A percentile compares a stretch with the other conserved stretches of the same genome.
Conservation (phyloP, 805 yeast species). For the Kluyveromyces wickerhamii region DNA sequence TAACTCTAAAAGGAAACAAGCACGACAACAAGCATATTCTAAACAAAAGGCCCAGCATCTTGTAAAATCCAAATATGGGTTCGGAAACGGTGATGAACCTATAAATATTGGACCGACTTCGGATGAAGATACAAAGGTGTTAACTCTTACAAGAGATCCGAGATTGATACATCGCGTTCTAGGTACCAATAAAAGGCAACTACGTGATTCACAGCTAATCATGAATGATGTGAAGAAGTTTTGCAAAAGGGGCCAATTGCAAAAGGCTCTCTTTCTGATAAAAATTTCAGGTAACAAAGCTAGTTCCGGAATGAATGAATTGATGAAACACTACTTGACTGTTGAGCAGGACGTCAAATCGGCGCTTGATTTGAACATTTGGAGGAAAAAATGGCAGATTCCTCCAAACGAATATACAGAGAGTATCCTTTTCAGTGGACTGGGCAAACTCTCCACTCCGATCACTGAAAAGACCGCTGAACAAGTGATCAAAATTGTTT, state of each 20-base stretch:
- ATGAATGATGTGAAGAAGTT: slow-evolving; percentile 46
- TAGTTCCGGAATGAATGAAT: slow-evolving; percentile 54
- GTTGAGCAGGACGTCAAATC: slow-evolving; percentile 35
- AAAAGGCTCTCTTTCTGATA: slow-evolving; percentile 47
- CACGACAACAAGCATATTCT: slow-evolving; percentile 22
- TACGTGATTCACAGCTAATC: slow-evolving; percentile 51
- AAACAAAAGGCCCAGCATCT: slow-evolving; percentile 23
- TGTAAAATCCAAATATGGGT: slow-evolving; percentile 11
- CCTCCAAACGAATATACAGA: slow-evolving; percentile 42
- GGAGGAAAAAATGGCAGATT: slow-evolving; percentile 56
- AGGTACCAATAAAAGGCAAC: slow-evolving; percentile 51
- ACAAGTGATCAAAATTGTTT: slow-evolving; percentile 28
- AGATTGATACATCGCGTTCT: slow-evolving; percentile 44
- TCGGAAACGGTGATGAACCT: slow-evolving; percentile 11
- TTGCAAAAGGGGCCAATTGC: slow-evolving; percentile 39
- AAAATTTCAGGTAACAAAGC: slow-evolving; percentile 43
- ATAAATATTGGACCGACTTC: slow-evolving; percentile 31
- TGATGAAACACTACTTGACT: slow-evolving; percentile 42
- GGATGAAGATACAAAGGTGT: slow-evolving; percentile 27
- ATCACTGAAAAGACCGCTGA: slow-evolving; percentile 31
- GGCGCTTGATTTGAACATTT: slow-evolving; percentile 43
- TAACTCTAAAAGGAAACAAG: slow-evolving; percentile 12
- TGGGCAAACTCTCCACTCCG: slow-evolving; percentile 28
- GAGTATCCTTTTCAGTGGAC: slow-evolving; percentile 40
- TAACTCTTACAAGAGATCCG: slow-evolving; percentile 32